Percentiles rank a stretch among this genome's conserved stretches.
phyloP scores from a whole-genome alignment of 306 rosid genomes.

The Sicyos edulis region DNA sequence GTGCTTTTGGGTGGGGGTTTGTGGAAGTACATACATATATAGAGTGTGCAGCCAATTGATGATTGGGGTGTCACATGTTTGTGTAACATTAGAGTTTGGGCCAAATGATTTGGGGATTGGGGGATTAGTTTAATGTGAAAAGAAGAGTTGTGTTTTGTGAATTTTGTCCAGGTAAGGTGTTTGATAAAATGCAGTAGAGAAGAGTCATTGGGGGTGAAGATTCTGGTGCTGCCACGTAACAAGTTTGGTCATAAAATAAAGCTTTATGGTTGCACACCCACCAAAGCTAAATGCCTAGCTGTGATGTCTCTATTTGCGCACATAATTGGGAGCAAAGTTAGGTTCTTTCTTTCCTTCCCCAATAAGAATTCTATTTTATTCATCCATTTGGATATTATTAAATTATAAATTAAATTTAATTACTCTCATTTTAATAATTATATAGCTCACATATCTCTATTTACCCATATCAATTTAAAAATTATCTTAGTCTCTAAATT shows the following conservation, averaged over 20 bases:
- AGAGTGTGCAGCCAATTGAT: too few relatives aligned
- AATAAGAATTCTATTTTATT: too few relatives aligned
- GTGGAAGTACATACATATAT: background rate
- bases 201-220: background rate
- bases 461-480: too few relatives aligned
- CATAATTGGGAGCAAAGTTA: constrained; percentile 19
- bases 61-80: constrained; percentile 18
- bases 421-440: too few relatives aligned
- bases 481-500: too few relatives aligned
- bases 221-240: constrained; percentile 17
- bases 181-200: constrained; percentile 5
- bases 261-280: constrained; percentile 11
- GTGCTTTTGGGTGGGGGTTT: background rate
- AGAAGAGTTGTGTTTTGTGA: background rate
- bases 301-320: constrained; percentile 19
- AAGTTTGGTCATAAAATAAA: background rate
- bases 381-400: too few relatives aligned
- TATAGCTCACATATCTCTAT: too few relatives aligned
- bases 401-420: too few relatives aligned
- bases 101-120: constrained; percentile 11
- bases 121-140: background rate
- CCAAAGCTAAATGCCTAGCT: constrained; percentile 11
- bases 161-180: constrained; percentile 4
- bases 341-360: background rate
- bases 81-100: constrained; percentile 3